Percentiles rank a stretch among this genome's conserved stretches.
Evolutionary conservation across 1,284 basidiomycete species (phyloP).

Genomic region (Limonomyces culmigenus): DNA sequence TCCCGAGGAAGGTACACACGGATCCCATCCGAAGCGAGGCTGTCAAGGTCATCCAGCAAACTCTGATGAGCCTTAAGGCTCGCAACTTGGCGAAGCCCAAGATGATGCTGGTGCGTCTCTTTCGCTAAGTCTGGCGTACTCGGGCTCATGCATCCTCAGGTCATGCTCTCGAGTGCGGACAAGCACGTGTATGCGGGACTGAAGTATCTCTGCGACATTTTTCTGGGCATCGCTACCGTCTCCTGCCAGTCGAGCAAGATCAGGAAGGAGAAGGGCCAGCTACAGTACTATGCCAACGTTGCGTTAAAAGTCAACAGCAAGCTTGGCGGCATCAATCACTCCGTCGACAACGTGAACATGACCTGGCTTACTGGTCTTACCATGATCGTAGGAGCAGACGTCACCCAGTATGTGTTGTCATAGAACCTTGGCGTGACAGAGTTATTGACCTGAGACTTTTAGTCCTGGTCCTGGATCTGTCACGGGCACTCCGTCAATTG

Average conservation of each 20-base stretch:
- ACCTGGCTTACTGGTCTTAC: conserved; percentile 38
- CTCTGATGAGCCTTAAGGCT: conserved; percentile 11
- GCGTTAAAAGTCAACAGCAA: conserved; percentile 72
- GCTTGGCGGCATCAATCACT: conserved; percentile 61
- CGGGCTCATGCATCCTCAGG: conserved; percentile 18
- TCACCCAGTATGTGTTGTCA: conserved; percentile 39
- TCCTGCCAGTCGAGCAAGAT: conserved; percentile 53
- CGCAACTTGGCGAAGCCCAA: conserved; percentile 13
- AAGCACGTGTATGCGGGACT: conserved; percentile 52
- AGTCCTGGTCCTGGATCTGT: conserved; percentile 43
- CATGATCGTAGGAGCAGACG: conserved; percentile 73
- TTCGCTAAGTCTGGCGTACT: no score
- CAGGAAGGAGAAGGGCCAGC: conserved; percentile 42
- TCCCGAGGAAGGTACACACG: conserved; percentile 25
- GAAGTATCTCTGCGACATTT: conserved; percentile 51
- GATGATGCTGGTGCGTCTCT: conserved; percentile 11
- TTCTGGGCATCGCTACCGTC: conserved; percentile 47
- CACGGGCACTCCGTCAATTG: conserved; percentile 56
- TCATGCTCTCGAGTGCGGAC: conserved; percentile 50
- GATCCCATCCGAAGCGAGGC: conserved; percentile 33
- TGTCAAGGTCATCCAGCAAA: conserved; percentile 18
- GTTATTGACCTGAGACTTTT: no score
- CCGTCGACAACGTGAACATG: conserved; percentile 32
- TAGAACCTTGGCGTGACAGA: no score
- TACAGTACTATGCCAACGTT: conserved; percentile 64